Base-by-base conservation (phyloP, 2,329 filamentous ascomycete genomes). In the Emmonsia crescens region DNA sequence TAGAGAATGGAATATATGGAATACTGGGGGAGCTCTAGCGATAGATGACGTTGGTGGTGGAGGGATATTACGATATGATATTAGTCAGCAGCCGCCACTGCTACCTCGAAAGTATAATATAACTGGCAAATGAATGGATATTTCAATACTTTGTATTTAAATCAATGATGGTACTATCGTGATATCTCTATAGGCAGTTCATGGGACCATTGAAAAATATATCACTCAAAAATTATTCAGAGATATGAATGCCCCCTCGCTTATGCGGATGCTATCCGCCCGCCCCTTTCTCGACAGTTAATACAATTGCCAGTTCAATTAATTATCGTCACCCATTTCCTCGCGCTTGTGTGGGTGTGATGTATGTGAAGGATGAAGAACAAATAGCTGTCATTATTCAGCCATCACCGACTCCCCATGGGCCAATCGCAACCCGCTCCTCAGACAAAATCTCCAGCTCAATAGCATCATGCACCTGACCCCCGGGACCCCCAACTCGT, bases 401-500 rank as follows among this genome's bases (percentile, higher is more conserved):
- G 24, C 63, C 63, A 38, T 63, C 62, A 29, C 63, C 73, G 38
- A 73, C 66, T n/a, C 71, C 69, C 76, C 76, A 78, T 59, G 74
- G 68, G 1, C 76, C 77, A 61, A 78, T 74, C 31, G 75, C 75
- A 24, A 78, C 73, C 48, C 71, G 67, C 63, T 77, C 76, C 62
- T 77, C 76, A 0, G 72, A 72, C 60, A 78, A 67, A 21, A 76
- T 74, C 62, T 78, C 76, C 3, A 79, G 73, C 60, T 77, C 71
- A 58, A 78, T 69, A 59, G 74, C 71, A 61, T 77, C 76, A 60
- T 76, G 72, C 12, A 76, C 73, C 61, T 77, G 75, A 81, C 84
- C 79, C 5, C 76, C 75, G 52, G 78, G 79, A 12, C 81, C 82
- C n/a, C 85, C 88, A 68, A 93, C 82, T 66, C 88, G 82, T 74